These are phyloP conservation scores for Phytopythium cucurbitacearum DNA, from an alignment of 352 stramenopile genomes.

Conservation along the genomic window DNA sequence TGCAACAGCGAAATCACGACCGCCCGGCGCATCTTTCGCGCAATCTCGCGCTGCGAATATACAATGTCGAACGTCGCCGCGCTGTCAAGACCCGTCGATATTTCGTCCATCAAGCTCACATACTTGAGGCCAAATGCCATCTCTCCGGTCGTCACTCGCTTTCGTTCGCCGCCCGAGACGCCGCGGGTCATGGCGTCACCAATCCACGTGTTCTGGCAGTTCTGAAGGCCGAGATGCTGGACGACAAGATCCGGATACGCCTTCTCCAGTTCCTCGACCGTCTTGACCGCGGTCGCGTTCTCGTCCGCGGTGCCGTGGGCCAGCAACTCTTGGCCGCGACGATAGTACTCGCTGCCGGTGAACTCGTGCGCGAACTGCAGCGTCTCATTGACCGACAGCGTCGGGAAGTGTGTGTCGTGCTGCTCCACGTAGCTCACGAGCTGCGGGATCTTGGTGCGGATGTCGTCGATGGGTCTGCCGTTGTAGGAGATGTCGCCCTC, in stretches of 20 bases:
- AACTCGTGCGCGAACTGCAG: constrained; percentile 65
- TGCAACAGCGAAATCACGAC: constrained; percentile 63
- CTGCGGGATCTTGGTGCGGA: constrained; percentile 9
- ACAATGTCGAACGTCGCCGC: constrained; percentile 61
- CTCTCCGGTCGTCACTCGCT: constrained; percentile 62
- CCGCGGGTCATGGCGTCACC: constrained; percentile 42
- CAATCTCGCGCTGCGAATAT: constrained; percentile 53
- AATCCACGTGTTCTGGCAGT: constrained; percentile 42
- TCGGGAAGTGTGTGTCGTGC: constrained; percentile 78
- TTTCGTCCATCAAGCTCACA: constrained; percentile 85
- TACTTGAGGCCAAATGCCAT: constrained; percentile 75
- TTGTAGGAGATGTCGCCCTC: constrained; percentile 22
- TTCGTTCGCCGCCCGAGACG: constrained; percentile 60
- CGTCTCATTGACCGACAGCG: constrained; percentile 65
- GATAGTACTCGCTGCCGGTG: constrained; percentile 16
- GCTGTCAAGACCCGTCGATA: constrained; percentile 90
- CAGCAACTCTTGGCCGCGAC: constrained; percentile 14
- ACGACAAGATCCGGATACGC: constrained; percentile 41
- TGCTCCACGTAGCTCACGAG: constrained; percentile 22
- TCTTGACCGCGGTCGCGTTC: constrained; percentile 19
- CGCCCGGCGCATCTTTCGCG: constrained; percentile 19
- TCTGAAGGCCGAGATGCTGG: constrained; percentile 31
- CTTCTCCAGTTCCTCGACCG: constrained; percentile 16
- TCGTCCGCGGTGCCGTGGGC: constrained; percentile 15
- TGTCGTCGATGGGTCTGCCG: not conserved